Conservation (phyloP, 768 basidiomycete species). For the Lactarius trivialis region DNA sequence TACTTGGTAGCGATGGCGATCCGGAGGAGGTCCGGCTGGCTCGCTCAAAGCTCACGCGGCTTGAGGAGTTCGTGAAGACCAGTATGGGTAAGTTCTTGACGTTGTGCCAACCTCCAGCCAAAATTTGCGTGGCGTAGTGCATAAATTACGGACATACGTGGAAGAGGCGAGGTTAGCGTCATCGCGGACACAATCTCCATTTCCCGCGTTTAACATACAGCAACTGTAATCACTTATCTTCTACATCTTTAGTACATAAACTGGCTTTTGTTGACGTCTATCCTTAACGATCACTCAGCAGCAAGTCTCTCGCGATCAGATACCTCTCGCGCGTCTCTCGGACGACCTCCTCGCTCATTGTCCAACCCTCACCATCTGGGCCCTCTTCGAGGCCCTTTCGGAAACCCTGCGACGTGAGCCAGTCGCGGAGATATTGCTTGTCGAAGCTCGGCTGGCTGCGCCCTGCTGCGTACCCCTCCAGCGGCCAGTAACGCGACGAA, state of each 20-base stretch:
- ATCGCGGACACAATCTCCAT: neutral
- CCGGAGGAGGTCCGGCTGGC: conserved; percentile 44
- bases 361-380: conserved; percentile 67
- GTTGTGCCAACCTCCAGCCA: conserved; percentile 79
- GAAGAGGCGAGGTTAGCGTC: conserved; percentile 35
- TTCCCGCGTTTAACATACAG: neutral
- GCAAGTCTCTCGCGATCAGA: conserved; percentile 60
- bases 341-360: conserved; percentile 69
- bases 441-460: conserved; percentile 85
- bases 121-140: conserved; percentile 68
- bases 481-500: conserved; percentile 95
- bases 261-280: neutral
- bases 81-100: conserved; percentile 46
- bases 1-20: conserved; percentile 45
- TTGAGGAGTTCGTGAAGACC: conserved; percentile 51
- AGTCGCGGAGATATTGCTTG: conserved; percentile 93
- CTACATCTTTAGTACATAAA: neutral
- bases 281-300: conserved; percentile 27
- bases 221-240: neutral
- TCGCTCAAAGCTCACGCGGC: conserved; percentile 44
- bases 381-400: conserved; percentile 74
- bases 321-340: conserved; percentile 74
- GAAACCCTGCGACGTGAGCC: conserved; percentile 71
- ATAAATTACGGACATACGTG: conserved; percentile 62
- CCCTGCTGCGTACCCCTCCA: conserved; percentile 64